A percentile compares a stretch with the other conserved stretches of the same genome.
Conservation (phyloP, 1,284 basidiomycete genomes). For the Violaceomyces palustris region DNA sequence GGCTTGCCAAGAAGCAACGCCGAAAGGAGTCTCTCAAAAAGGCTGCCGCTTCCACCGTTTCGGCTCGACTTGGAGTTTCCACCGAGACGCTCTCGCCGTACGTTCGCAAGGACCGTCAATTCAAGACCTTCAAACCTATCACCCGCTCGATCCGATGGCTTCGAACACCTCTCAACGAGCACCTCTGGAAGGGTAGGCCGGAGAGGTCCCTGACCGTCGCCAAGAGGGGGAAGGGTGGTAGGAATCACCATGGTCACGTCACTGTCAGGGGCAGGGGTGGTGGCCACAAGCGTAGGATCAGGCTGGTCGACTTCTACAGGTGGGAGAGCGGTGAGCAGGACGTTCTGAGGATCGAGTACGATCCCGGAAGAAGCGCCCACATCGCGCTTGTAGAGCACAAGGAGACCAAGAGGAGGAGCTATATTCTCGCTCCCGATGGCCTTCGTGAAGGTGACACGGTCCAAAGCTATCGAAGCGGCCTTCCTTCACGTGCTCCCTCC, state of each 20-base stretch:
- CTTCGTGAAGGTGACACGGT: conserved; percentile 82
- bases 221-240: conserved; percentile 76
- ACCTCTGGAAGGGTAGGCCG: conserved; percentile 78
- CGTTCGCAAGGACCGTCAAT: conserved; percentile 54
- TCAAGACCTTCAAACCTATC: conserved; percentile 85
- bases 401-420: conserved; percentile 62
- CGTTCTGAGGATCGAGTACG: conserved; percentile 91
- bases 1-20: conserved; percentile 31
- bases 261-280: conserved; percentile 87
- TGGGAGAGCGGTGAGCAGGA: conserved; percentile 73
- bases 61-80: conserved; percentile 40
- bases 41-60: conserved; percentile 29
- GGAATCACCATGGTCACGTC: conserved; percentile 74
- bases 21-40: conserved; percentile 25
- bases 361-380: conserved; percentile 87
- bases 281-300: conserved; percentile 80
- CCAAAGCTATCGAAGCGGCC: conserved; percentile 66
- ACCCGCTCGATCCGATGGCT: conserved; percentile 81
- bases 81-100: conserved; percentile 37
- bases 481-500: conserved; percentile 3
- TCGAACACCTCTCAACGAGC: conserved; percentile 70
- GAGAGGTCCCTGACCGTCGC: conserved; percentile 74
- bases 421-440: conserved; percentile 87
- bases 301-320: conserved; percentile 75
- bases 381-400: conserved; percentile 75